These are phyloP conservation scores for Anisodus tanguticus DNA, from an alignment of 257 asterid genomes.

Conservation along the genomic window DNA sequence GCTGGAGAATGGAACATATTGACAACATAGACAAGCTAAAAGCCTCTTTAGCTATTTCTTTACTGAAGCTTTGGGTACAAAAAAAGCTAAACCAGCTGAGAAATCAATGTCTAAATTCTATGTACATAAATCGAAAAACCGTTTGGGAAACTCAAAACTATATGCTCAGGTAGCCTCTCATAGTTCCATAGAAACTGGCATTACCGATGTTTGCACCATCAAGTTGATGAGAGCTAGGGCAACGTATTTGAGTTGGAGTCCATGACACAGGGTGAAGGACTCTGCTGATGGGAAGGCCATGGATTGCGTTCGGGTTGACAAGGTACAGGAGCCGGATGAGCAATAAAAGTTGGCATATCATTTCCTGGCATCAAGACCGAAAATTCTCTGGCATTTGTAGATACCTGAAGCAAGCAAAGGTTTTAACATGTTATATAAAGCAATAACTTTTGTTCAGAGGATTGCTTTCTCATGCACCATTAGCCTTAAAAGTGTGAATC, in stretches of 20 bases:
- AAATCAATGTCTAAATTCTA: conserved; percentile 9
- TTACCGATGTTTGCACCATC: neutral
- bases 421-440: neutral
- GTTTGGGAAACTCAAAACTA: conserved; percentile 11
- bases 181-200: neutral
- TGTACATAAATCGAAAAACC: conserved; percentile 25
- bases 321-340: conserved; percentile 71
- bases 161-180: neutral
- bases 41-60: conserved; percentile 5
- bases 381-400: conserved; percentile 59
- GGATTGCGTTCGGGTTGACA: conserved; percentile 44
- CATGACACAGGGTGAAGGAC: conserved; percentile 23
- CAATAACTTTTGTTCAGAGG: neutral
- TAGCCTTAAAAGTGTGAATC: too few species aligned
- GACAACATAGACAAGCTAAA: neutral
- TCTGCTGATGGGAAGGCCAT: conserved; percentile 38
- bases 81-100: conserved; percentile 15
- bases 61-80: conserved; percentile 13
- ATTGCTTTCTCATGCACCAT: neutral
- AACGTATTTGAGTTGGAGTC: conserved; percentile 17
- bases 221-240: neutral
- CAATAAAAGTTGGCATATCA: conserved; percentile 70
- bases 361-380: conserved; percentile 88
- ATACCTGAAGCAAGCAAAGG: conserved; percentile 49
- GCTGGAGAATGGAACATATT: neutral